Evolutionary conservation across 1,284 basidiomycete species (phyloP), one percentile per base, ranked within the genome.

Genomic region (Heterobasidion occidentale): DNA sequence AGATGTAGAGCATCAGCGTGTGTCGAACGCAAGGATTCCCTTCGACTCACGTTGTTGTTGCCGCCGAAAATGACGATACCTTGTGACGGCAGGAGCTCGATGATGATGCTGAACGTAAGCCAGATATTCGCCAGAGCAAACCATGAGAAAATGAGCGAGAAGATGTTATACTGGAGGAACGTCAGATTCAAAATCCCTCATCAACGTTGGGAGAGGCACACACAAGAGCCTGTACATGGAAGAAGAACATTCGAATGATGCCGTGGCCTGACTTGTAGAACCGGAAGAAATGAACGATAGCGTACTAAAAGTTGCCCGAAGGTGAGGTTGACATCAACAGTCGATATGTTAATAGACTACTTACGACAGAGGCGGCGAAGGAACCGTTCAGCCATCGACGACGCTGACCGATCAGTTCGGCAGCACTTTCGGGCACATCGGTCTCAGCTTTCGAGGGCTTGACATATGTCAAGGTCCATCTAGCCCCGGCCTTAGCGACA

Each of bases 341-440:
- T 27, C 27, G 27, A 19, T 44, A 38, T 20, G 20, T 15, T 42
- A 50, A 46, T 15, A 55, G 53, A 19, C 19, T n/a, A 80, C 86
- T 68, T 69, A 90, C 89, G 57, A 98, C 89, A 2, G 93, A 94
- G 9, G 95, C 96, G 42, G 95, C 95, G 66, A 98, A 98, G 11
- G 92, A 96, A 59, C 96, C 96, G 67, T 99, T 99, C 65, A 98
- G 70, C 96, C 93, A 97, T 62, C 94, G 87, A 63, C 93, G 88
- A 70, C 93, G 90, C 71, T 99, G 96, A 60, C 93, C 91, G 70
- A 98, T 98, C 55, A 99, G 74, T 68, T 96, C 94, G 7, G 87
- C 83, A 4, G 93, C 94, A 27, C 81, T 78, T 72, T 98, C 95
- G 9, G 93, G 93, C 19, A 95, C 93, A 76, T 95, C 92, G 0